phyloP scores from a whole-genome alignment of 2,329 filamentous ascomycete genomes.

The Raffaelea ambrosiae region DNA sequence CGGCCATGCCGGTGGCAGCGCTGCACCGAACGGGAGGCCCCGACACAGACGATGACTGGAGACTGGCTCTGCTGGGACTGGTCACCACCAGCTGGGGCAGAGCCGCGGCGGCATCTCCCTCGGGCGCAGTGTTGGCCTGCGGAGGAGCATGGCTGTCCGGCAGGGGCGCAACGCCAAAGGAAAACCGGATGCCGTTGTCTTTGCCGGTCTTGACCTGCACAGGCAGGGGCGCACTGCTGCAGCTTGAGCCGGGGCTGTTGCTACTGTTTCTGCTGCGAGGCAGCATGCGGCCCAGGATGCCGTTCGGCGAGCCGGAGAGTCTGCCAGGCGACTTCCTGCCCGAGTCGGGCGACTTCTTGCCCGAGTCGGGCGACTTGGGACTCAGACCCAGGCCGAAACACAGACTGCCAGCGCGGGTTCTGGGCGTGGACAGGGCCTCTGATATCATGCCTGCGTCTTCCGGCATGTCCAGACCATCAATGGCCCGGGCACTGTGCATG shows the following conservation, averaged over 20 bases:
- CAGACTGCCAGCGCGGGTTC: constrained; percentile 1
- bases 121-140: too few species aligned
- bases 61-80: constrained; percentile 1
- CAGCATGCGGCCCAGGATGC: too few species aligned
- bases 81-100: constrained; percentile 2
- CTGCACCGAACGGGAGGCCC: neutral
- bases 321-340: too few species aligned
- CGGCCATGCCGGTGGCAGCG: neutral
- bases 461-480: neutral
- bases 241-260: neutral
- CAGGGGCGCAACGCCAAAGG: too few species aligned
- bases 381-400: neutral
- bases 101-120: neutral
- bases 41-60: neutral
- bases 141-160: too few species aligned
- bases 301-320: too few species aligned
- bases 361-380: neutral
- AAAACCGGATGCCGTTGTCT: constrained; percentile 4
- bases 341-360: too few species aligned
- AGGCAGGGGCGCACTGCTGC: neutral
- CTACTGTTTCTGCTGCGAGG: neutral
- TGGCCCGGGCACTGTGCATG: neutral
- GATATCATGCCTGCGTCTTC: neutral
- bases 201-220: too few species aligned
- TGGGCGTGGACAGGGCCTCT: constrained; percentile 4